These are phyloP conservation scores for Heterobasidion occidentale DNA, from an alignment of 1,284 basidiomycete species.

Conservation along the genomic window DNA sequence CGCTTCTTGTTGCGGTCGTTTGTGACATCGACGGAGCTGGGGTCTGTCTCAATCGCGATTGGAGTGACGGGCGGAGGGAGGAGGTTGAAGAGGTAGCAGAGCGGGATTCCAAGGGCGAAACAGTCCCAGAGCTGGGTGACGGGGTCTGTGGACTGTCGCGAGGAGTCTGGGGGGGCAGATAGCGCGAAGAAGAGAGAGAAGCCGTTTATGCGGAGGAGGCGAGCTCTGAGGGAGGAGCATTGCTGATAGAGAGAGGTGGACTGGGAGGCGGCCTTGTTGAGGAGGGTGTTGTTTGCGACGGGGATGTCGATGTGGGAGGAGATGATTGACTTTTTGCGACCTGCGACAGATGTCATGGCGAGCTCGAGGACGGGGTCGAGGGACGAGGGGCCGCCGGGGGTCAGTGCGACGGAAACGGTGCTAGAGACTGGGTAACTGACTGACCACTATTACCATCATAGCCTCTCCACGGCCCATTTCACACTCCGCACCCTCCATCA, in stretches of 20 bases:
- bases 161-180: constrained; percentile 41
- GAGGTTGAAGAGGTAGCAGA: constrained; percentile 94
- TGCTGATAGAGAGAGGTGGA: constrained; percentile 84
- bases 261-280: constrained; percentile 78
- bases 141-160: constrained; percentile 72
- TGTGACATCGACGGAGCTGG: constrained; percentile 54
- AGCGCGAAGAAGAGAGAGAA: constrained; percentile 66
- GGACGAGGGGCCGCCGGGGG: not conserved
- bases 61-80: constrained; percentile 61
- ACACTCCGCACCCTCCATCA: too few species aligned
- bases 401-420: not conserved
- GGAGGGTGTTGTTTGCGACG: constrained; percentile 70
- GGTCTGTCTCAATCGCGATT: constrained; percentile 64
- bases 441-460: not conserved
- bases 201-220: constrained; percentile 66
- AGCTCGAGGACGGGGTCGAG: constrained; percentile 10
- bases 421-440: not conserved
- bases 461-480: too few species aligned
- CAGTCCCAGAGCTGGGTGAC: constrained; percentile 94
- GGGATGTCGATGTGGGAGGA: constrained; percentile 66
- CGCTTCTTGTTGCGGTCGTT: constrained; percentile 76
- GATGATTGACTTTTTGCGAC: constrained; percentile 77
- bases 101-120: constrained; percentile 87
- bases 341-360: constrained; percentile 60
- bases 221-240: constrained; percentile 68